Evolutionary conservation across 78 protist species (phyloP).

Genomic region (Dictyostelium citrinum): DNA sequence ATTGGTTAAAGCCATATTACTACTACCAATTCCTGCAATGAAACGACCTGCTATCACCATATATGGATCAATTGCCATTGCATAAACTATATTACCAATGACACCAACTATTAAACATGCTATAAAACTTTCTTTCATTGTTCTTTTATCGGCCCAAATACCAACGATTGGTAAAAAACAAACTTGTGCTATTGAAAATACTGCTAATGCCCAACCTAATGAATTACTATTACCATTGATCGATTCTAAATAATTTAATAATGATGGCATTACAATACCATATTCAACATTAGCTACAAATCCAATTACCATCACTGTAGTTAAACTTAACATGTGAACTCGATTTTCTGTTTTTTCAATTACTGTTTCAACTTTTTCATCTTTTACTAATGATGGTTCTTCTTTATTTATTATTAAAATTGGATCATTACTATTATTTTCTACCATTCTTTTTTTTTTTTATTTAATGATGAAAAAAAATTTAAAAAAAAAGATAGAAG

Average conservation of each 20-base stretch:
- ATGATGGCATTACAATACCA: constrained; percentile 71
- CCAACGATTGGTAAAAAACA: constrained; percentile 48
- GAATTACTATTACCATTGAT: neutral
- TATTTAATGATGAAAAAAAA: too few relatives aligned
- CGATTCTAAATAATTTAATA: constrained; percentile 2
- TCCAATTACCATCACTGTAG: constrained; percentile 55
- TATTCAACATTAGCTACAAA: constrained; percentile 52
- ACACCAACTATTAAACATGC: constrained; percentile 45
- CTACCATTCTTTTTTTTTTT: neutral
- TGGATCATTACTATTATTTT: neutral
- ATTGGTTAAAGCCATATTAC: constrained; percentile 60
- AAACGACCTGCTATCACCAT: constrained; percentile 44
- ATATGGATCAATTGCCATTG: constrained; percentile 36
- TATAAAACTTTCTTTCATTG: constrained; percentile 29
- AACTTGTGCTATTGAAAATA: constrained; percentile 43
- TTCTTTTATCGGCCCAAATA: constrained; percentile 48
- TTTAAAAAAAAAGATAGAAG: neutral
- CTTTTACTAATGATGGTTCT: too few relatives aligned
- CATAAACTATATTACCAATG: constrained; percentile 44
- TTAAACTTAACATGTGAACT: constrained; percentile 15
- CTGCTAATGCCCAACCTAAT: constrained; percentile 52
- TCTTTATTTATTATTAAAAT: neutral
- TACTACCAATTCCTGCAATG: constrained; percentile 70
- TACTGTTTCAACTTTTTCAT: neutral
- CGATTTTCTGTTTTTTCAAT: neutral